Conservation (phyloP, 768 basidiomycete genomes). For the Suillus placidus region DNA sequence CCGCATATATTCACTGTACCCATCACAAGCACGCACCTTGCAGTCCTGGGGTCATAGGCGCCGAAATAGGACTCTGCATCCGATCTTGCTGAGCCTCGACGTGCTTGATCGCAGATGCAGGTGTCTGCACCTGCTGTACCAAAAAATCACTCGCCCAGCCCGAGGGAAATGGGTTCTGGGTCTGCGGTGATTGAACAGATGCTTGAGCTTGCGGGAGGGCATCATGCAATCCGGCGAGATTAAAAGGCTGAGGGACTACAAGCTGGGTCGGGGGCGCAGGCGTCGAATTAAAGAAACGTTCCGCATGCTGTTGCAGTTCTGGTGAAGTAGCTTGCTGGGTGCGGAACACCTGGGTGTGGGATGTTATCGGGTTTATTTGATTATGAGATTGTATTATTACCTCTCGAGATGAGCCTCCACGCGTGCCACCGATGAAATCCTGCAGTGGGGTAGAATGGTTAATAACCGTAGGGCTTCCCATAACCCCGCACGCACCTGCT, state of each 20-base stretch:
- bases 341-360: slow-evolving; percentile 56
- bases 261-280: slow-evolving; percentile 35
- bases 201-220: slow-evolving; percentile 21
- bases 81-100: slow-evolving; percentile 19
- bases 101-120: slow-evolving; percentile 8
- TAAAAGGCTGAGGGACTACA: slow-evolving; percentile 49
- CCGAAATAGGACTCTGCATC: slow-evolving; percentile 9
- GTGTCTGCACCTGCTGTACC: slow-evolving; percentile 13
- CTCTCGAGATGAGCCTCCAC: slow-evolving; percentile 65
- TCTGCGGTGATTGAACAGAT: slow-evolving; percentile 21
- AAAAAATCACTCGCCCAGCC: slow-evolving; percentile 72
- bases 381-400: slow-evolving; percentile 39
- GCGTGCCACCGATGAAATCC: slow-evolving; percentile 71
- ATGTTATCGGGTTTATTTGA: slow-evolving; percentile 10
- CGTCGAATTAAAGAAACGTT: slow-evolving; percentile 61
- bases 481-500: slow-evolving; percentile 55
- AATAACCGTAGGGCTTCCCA: not conserved
- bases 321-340: slow-evolving; percentile 47
- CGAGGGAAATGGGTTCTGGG: slow-evolving; percentile 29
- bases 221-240: slow-evolving; percentile 49
- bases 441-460: slow-evolving; percentile 28
- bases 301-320: slow-evolving; percentile 63
- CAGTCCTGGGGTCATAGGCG: slow-evolving; percentile 7
- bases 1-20: not conserved
- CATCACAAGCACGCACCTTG: slow-evolving; percentile 22